These are phyloP conservation scores for Dictyostelium intermedium DNA, from an alignment of 78 protist genomes.

Conservation along the genomic window DNA sequence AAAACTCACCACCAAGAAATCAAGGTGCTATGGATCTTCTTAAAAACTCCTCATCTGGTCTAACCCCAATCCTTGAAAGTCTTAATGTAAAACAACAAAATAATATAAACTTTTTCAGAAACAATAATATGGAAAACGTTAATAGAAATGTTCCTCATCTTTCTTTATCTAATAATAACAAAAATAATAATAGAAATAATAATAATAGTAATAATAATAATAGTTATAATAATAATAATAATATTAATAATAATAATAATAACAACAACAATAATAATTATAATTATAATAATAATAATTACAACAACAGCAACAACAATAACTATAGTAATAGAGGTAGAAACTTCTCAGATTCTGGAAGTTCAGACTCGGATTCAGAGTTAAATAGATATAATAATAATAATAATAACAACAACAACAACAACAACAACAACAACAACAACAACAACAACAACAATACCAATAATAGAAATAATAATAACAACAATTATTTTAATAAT, in stretches of 20 bases:
- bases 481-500: background rate
- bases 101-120: background rate
- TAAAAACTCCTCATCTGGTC: background rate
- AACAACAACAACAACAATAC: background rate
- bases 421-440: background rate
- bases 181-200: background rate
- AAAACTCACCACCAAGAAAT: background rate
- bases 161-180: background rate
- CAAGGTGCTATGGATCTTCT: background rate
- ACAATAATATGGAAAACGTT: background rate
- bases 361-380: background rate
- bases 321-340: background rate
- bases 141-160: background rate
- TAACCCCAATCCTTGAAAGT: slow-evolving; percentile 16
- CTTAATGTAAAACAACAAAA: slow-evolving; percentile 2
- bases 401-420: too few species aligned
- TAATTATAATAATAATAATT: background rate
- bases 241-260: background rate
- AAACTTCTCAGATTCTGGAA: background rate
- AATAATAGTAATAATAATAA: background rate
- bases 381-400: background rate
- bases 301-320: background rate
- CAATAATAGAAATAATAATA: background rate
- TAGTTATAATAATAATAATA: background rate
- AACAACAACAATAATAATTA: background rate